Percentiles rank a stretch among this genome's conserved stretches.
phyloP scores from a whole-genome alignment of 768 basidiomycete genomes.

The Mrakia frigida region DNA sequence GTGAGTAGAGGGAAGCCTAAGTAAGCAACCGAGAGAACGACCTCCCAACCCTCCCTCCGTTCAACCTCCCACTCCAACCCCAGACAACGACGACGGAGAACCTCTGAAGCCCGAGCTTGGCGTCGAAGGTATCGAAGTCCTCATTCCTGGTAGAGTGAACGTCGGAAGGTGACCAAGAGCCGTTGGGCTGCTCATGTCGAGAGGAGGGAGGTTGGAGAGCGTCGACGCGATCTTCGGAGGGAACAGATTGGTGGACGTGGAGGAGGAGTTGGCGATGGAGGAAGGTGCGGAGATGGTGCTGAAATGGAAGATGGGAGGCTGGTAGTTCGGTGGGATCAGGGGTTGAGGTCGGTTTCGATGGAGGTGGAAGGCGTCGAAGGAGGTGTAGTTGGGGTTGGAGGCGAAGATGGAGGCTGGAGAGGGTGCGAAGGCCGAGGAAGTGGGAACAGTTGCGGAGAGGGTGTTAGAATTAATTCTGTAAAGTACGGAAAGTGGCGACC shows the following conservation, averaged over 20 bases:
- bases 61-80: too few species aligned
- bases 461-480: too few species aligned
- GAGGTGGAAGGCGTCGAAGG: background rate
- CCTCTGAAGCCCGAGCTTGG: too few species aligned
- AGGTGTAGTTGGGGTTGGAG: background rate
- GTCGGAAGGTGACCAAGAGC: background rate
- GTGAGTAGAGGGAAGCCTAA: too few species aligned
- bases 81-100: too few species aligned
- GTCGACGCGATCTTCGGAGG: background rate
- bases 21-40: too few species aligned
- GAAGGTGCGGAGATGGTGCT: background rate
- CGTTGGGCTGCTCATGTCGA: background rate
- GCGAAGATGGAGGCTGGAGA: background rate
- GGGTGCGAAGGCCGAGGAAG: too few species aligned
- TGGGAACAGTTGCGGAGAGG: too few species aligned
- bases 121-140: background rate
- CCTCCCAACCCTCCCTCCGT: too few species aligned
- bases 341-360: background rate
- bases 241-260: background rate
- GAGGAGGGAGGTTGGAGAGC: background rate
- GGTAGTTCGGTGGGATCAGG: background rate
- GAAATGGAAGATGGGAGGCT: background rate
- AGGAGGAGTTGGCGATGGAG: background rate
- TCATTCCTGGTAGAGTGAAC: background rate
- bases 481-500: too few species aligned